A percentile compares a stretch with the other conserved stretches of the same genome.
Conservation (phyloP, 495 filamentous ascomycete genomes). For the Cryomyces minteri region DNA sequence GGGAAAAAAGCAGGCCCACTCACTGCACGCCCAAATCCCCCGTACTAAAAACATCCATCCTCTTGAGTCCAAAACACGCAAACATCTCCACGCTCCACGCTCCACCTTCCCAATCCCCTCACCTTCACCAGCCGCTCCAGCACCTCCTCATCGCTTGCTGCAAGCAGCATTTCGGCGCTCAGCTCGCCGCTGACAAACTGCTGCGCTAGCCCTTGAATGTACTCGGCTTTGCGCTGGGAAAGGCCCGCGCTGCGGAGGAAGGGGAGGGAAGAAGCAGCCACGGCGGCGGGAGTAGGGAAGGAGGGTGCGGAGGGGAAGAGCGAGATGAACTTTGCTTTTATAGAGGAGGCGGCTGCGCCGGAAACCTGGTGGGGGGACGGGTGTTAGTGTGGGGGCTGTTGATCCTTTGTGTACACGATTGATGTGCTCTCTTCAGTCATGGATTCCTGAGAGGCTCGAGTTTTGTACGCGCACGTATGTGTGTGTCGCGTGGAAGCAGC, state of each 20-base stretch:
- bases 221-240: conserved; percentile 86
- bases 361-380: conserved; percentile 37
- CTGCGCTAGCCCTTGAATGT: conserved; percentile 65
- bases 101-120: conserved; percentile 75
- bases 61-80: conserved; percentile 75
- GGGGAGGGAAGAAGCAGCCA: conserved; percentile 37
- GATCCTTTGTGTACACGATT: too few relatives aligned
- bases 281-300: conserved; percentile 66
- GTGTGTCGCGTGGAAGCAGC: too few relatives aligned
- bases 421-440: too few relatives aligned
- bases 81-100: conserved; percentile 99
- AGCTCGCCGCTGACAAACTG: conserved; percentile 63
- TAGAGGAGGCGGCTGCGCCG: conserved; percentile 72
- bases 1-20: conserved; percentile 11
- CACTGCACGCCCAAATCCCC: conserved; percentile 89
- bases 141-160: conserved; percentile 71
- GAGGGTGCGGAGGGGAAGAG: conserved; percentile 37
- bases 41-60: conserved; percentile 81
- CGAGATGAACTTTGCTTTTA: conserved; percentile 66
- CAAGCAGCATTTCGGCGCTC: conserved; percentile 51
- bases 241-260: conserved; percentile 68
- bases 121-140: conserved; percentile 68
- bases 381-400: neutral
- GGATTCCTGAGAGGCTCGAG: too few relatives aligned
- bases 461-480: too few relatives aligned